Percentiles rank a stretch among this genome's conserved stretches.
phyloP scores from a whole-genome alignment of 768 basidiomycete genomes.

The Gelatoporia subvermispora region DNA sequence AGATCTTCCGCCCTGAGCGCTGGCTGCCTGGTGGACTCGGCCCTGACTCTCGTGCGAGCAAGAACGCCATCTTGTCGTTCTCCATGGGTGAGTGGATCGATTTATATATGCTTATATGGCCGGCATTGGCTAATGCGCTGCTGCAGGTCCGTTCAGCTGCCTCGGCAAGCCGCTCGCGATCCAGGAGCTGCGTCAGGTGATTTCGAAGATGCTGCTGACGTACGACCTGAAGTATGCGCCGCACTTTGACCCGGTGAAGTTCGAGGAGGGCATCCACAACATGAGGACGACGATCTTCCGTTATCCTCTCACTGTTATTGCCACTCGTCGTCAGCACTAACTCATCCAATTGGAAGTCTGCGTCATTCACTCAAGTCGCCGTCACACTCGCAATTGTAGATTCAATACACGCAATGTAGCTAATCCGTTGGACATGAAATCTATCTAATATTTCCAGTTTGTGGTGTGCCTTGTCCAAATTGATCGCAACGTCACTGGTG shows the following conservation, averaged over 20 bases:
- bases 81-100: slow-evolving; percentile 9
- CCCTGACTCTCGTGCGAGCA: slow-evolving; percentile 1
- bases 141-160: slow-evolving; percentile 28
- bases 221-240: slow-evolving; percentile 25
- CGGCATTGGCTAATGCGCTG: neutral
- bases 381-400: too few species aligned
- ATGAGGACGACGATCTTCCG: slow-evolving; percentile 26
- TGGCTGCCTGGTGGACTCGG: slow-evolving; percentile 24
- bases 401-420: too few species aligned
- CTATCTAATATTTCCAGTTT: too few species aligned
- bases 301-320: slow-evolving; percentile 17
- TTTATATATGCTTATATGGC: neutral
- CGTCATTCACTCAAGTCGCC: too few species aligned
- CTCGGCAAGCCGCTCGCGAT: slow-evolving; percentile 27
- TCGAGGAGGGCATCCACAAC: slow-evolving; percentile 24
- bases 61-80: slow-evolving; percentile 12
- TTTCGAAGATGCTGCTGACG: slow-evolving; percentile 23
- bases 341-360: too few species aligned
- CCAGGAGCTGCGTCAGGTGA: slow-evolving; percentile 25
- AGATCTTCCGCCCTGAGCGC: slow-evolving; percentile 35
- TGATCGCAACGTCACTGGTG: too few species aligned
- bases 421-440: too few species aligned
- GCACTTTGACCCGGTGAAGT: slow-evolving; percentile 22
- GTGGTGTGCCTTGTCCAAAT: too few species aligned
- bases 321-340: neutral